phyloP scores from a whole-genome alignment of 306 rosid species.

The Comarum palustre region DNA sequence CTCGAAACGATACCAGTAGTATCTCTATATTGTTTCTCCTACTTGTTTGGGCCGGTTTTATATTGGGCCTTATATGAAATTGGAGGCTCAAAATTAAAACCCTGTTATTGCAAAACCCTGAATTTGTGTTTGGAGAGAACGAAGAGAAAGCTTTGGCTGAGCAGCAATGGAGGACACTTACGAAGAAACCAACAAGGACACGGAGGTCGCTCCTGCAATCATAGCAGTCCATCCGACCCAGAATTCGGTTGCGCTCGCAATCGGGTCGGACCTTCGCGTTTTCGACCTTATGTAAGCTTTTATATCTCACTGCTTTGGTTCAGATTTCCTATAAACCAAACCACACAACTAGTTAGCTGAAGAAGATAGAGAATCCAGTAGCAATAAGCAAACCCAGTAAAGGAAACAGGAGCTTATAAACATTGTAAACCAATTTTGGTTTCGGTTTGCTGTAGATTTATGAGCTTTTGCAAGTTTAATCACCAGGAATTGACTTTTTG shows the following conservation, averaged over 20 bases:
- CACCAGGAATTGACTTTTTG: background rate
- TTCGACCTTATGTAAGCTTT: conserved; percentile 63
- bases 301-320: background rate
- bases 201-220: conserved; percentile 78
- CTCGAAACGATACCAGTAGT: background rate
- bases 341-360: background rate
- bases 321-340: background rate
- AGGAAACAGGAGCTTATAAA: background rate
- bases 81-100: background rate
- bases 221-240: conserved; percentile 68
- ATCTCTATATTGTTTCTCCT: background rate
- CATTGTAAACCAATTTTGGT: background rate
- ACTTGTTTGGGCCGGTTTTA: background rate
- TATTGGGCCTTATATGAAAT: background rate
- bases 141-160: background rate
- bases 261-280: conserved; percentile 79
- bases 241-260: conserved; percentile 59
- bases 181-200: conserved; percentile 51
- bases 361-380: background rate
- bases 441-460: background rate
- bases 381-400: background rate
- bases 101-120: conserved; percentile 7
- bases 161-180: conserved; percentile 38
- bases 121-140: background rate
- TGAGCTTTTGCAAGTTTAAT: background rate